These are phyloP conservation scores for Chaetomium tenue DNA, from an alignment of 495 filamentous ascomycete genomes.

Conservation along the genomic window DNA sequence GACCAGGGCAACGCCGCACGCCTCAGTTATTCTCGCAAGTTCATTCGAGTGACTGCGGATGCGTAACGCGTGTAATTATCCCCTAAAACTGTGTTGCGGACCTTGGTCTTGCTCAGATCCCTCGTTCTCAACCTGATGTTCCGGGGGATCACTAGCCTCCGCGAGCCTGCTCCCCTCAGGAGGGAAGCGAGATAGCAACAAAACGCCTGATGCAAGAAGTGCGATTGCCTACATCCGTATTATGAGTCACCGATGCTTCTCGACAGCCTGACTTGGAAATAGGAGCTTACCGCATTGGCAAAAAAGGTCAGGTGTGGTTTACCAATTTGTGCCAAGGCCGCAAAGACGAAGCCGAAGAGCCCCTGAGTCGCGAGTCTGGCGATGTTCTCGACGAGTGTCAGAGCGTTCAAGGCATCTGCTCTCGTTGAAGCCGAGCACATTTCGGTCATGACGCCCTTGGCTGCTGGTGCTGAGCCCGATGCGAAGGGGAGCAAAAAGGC, in stretches of 20 bases:
- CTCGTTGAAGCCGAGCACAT: conserved; percentile 49
- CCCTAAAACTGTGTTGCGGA: neutral
- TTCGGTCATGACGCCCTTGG: conserved; percentile 58
- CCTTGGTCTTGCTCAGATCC: neutral
- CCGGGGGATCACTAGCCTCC: conserved; percentile 23
- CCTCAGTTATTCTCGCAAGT: neutral
- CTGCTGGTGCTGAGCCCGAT: conserved; percentile 54
- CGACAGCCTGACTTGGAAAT: neutral
- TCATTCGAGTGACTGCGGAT: too few relatives aligned
- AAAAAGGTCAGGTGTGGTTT: conserved; percentile 53
- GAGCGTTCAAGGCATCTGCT: conserved; percentile 55
- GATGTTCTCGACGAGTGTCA: conserved; percentile 56
- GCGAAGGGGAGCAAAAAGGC: conserved; percentile 53
- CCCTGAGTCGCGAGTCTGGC: conserved; percentile 52
- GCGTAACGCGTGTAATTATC: neutral
- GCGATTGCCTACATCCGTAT: conserved; percentile 27
- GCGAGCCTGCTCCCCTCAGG: conserved; percentile 44
- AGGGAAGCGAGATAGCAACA: conserved; percentile 50
- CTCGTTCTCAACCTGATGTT: neutral
- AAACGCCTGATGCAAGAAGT: conserved; percentile 45
- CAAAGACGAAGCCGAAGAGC: conserved; percentile 55
- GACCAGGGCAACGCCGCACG: neutral
- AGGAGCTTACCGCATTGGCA: conserved; percentile 49
- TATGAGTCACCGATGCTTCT: neutral
- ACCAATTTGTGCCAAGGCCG: conserved; percentile 49